Evolutionary conservation across 805 yeast species (phyloP), one percentile per base, ranked within the genome.

Genomic region (Yamadazyma scolyti): DNA sequence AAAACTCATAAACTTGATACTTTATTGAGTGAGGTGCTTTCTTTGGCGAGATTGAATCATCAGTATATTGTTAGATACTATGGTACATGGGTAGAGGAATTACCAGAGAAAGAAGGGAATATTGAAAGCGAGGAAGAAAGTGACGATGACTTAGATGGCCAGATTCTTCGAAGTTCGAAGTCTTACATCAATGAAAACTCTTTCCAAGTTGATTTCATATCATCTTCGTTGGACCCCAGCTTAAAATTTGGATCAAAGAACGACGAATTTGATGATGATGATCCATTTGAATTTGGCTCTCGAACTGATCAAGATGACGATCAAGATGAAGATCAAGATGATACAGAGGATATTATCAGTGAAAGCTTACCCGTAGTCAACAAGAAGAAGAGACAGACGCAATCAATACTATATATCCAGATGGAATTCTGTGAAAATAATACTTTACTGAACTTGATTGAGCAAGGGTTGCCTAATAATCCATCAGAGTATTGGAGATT

Each of bases 381-480:
- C 9, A 66, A 65, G 2, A 46, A 42, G 41, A 12, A 26, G 4
- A 20, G 12, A 8, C 25, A 25, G 11, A 12, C 17, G 15, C 25
- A 28, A 24, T 82, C 89, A 31, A 87, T 95, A 0, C 58, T 93
- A 18, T 93, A 85, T 53, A 93, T 93, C 44, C 99, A 93, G 52
- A 93, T 93, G 99, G 98, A 93, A 55, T 93, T 93, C 48, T 93
- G 99, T 59, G 98, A 93, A 49, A 93, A 90, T 50, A 86, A 85
- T 36, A 90, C 99, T 0, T 59, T 93, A 17, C 73, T 74, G 30
- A 96, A 93, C 58, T 62, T 93, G 39, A 90, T 93, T 27, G 74
- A 70, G 32, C 73, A 76, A 23, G 88, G 87, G 0, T 65, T 93
- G 9, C 83, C 80, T 4, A 62, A 62, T 7, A 76, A 83, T 28